Conservation (phyloP, 768 basidiomycete species). For the Rhizopogon rudus region DNA sequence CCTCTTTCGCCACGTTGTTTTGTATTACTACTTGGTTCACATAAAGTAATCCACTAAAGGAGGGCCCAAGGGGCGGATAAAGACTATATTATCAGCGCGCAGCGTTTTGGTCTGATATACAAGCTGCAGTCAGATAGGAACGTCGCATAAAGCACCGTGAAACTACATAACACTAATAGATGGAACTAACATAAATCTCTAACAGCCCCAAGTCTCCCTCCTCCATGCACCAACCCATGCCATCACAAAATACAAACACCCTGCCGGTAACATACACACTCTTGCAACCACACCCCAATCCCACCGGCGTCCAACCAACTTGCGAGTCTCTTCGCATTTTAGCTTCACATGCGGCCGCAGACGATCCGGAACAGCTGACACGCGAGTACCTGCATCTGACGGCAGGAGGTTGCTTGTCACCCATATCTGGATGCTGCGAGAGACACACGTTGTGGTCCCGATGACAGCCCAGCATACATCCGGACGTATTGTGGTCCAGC, state of each 20-base stretch:
- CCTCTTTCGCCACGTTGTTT: too few species aligned
- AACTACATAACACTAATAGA: background rate
- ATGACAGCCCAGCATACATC: slow-evolving; percentile 89
- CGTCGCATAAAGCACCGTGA: background rate
- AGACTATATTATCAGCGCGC: too few species aligned
- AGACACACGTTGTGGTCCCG: slow-evolving; percentile 82
- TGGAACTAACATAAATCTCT: background rate
- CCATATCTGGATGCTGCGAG: slow-evolving; percentile 88
- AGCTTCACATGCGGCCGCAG: slow-evolving; percentile 18
- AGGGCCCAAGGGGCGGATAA: background rate
- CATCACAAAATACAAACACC: slow-evolving; percentile 72
- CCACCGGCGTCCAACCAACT: slow-evolving; percentile 57
- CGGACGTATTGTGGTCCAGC: slow-evolving; percentile 56
- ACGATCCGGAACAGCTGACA: slow-evolving; percentile 13
- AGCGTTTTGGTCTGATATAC: background rate
- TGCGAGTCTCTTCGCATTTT: slow-evolving; percentile 14
- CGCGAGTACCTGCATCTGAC: slow-evolving; percentile 5
- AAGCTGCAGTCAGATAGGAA: background rate
- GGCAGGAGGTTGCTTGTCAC: slow-evolving; percentile 81
- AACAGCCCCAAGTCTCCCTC: slow-evolving; percentile 30
- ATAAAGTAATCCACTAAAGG: too few species aligned
- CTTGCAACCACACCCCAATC: slow-evolving; percentile 72
- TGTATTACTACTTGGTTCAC: too few species aligned
- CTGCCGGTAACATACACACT: slow-evolving; percentile 71
- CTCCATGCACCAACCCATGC: slow-evolving; percentile 57